Evolutionary conservation across 495 filamentous ascomycete genomes (phyloP).

Genomic region (Penicillium robsamsonii): DNA sequence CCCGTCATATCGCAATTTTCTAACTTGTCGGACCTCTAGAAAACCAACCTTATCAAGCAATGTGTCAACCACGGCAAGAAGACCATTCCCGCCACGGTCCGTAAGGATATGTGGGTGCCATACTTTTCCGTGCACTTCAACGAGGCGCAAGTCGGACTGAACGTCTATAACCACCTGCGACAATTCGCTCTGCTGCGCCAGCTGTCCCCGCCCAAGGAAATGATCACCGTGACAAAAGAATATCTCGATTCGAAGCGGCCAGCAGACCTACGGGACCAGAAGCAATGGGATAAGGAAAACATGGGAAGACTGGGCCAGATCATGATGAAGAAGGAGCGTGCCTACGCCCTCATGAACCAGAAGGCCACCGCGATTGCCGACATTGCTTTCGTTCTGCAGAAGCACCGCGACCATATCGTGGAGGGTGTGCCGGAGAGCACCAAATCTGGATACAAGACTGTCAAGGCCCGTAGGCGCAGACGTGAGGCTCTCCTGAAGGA

Average conservation of each 20-base stretch:
- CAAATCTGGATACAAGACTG: slow-evolving; percentile 36
- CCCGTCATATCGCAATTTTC: slow-evolving; percentile 4
- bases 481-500: slow-evolving; percentile 39
- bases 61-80: slow-evolving; percentile 90
- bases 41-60: slow-evolving; percentile 68
- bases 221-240: slow-evolving; percentile 49
- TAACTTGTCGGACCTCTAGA: slow-evolving; percentile 38
- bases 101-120: slow-evolving; percentile 90
- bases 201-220: slow-evolving; percentile 41
- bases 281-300: slow-evolving; percentile 48
- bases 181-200: slow-evolving; percentile 63
- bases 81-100: slow-evolving; percentile 69
- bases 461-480: slow-evolving; percentile 29
- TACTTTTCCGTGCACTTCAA: slow-evolving; percentile 75
- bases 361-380: slow-evolving; percentile 87
- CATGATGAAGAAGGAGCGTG: slow-evolving; percentile 56
- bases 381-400: slow-evolving; percentile 70
- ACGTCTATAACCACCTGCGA: slow-evolving; percentile 74
- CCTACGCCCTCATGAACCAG: slow-evolving; percentile 73
- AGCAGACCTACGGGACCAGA: slow-evolving; percentile 45
- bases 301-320: slow-evolving; percentile 41
- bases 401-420: slow-evolving; percentile 45
- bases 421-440: slow-evolving; percentile 27
- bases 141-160: slow-evolving; percentile 60
- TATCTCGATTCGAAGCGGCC: slow-evolving; percentile 59